A percentile compares a stretch with the other conserved stretches of the same genome.
Evolutionary conservation across 2,329 filamentous ascomycete genomes (phyloP).

Genomic region (Sordariomycetes sp.): DNA sequence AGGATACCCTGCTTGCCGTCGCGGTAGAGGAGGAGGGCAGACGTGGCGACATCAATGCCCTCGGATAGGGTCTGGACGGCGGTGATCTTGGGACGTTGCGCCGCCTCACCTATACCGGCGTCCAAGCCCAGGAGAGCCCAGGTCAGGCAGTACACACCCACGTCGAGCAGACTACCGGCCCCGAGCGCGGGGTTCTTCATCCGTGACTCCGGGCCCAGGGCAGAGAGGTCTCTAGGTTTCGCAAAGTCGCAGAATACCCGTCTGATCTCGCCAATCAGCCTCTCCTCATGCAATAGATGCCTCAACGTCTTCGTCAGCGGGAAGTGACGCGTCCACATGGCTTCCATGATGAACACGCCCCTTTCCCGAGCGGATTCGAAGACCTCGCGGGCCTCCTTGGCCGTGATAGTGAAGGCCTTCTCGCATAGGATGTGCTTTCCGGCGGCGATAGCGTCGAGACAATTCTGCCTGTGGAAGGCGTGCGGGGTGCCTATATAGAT

Average conservation of each 20-base stretch:
- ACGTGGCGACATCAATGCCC: conserved; percentile 19
- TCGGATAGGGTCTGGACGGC: conserved; percentile 20
- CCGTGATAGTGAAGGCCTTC: conserved; percentile 28
- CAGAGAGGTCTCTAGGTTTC: conserved; percentile 17
- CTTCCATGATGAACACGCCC: conserved; percentile 29
- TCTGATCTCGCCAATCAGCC: conserved; percentile 20
- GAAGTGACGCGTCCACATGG: conserved; percentile 30
- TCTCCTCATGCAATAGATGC: conserved; percentile 22
- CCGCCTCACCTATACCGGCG: conserved; percentile 12
- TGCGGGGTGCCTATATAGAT: conserved; percentile 32
- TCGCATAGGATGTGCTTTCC: conserved; percentile 31
- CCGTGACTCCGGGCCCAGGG: conserved; percentile 19
- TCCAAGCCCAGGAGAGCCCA: conserved; percentile 11
- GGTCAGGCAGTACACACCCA: background rate
- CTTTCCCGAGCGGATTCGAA: conserved; percentile 22
- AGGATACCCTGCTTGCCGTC: conserved; percentile 24
- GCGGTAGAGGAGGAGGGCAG: conserved; percentile 23
- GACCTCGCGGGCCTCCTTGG: conserved; percentile 22
- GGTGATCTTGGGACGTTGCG: conserved; percentile 17
- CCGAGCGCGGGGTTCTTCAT: conserved; percentile 3
- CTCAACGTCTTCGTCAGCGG: conserved; percentile 22
- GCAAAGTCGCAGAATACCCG: conserved; percentile 19
- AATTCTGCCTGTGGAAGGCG: conserved; percentile 27
- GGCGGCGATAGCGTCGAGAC: conserved; percentile 24
- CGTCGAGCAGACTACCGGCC: conserved; percentile 3